A percentile compares a stretch with the other conserved stretches of the same genome.
Evolutionary conservation across 805 yeast species (phyloP).

Genomic region (Monosporozyma aquatica): DNA sequence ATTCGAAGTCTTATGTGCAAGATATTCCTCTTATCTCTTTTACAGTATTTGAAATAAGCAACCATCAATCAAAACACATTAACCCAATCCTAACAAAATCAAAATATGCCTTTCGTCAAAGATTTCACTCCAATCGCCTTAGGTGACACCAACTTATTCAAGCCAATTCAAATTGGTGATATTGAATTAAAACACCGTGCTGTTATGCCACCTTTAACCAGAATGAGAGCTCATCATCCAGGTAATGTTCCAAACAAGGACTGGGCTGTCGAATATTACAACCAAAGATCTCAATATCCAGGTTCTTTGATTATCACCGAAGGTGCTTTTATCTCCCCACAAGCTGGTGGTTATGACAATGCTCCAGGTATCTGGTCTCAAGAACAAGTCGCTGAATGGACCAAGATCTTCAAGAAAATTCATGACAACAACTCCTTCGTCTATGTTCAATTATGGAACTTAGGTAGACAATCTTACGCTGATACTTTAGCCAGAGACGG

Average conservation of each 20-base stretch:
- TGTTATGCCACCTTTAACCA: slow-evolving; percentile 38
- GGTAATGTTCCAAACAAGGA: slow-evolving; percentile 37
- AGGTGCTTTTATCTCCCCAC: slow-evolving; percentile 42
- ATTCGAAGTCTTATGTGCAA: too few species aligned
- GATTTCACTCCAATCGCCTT: slow-evolving; percentile 24
- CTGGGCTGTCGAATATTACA: slow-evolving; percentile 43
- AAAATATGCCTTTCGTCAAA: slow-evolving; percentile 16
- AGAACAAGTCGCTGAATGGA: slow-evolving; percentile 42
- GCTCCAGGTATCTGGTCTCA: slow-evolving; percentile 46
- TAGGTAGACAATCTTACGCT: slow-evolving; percentile 38
- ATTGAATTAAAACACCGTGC: slow-evolving; percentile 31
- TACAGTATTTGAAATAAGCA: too few species aligned
- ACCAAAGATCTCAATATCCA: slow-evolving; percentile 42
- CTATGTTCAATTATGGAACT: slow-evolving; percentile 45
- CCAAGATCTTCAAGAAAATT: slow-evolving; percentile 38
- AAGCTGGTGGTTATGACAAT: slow-evolving; percentile 34
- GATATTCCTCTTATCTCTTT: too few species aligned
- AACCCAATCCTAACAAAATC: slow-evolving; percentile 30
- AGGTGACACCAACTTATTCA: slow-evolving; percentile 33
- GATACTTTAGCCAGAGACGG: slow-evolving; percentile 31
- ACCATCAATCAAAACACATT: slow-evolving; percentile 23
- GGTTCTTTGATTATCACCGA: slow-evolving; percentile 57
- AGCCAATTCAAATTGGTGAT: slow-evolving; percentile 38
- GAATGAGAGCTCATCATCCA: slow-evolving; percentile 33
- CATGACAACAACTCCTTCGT: slow-evolving; percentile 42